These are phyloP conservation scores for Malus hybrid DNA, from an alignment of 331 rosid genomes.

Conservation along the genomic window DNA sequence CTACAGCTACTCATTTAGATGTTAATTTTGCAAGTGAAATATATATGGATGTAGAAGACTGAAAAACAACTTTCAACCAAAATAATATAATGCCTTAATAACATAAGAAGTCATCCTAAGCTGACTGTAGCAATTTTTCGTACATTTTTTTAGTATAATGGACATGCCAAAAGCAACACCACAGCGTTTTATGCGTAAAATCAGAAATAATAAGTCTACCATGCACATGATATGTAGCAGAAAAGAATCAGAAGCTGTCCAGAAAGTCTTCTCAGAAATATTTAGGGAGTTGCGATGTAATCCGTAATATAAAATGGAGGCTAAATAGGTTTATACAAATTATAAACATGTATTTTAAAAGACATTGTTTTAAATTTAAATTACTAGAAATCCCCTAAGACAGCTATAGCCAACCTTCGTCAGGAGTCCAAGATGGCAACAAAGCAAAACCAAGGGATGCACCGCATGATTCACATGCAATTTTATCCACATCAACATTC, in stretches of 20 bases:
- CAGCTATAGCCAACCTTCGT: constrained; percentile 63
- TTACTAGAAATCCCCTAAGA: not conserved
- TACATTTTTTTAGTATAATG: not conserved
- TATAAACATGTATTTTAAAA: not conserved
- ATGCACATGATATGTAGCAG: not conserved
- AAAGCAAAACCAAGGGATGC: constrained; percentile 47
- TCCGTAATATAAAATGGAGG: not conserved
- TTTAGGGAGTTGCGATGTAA: not conserved
- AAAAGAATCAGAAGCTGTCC: not conserved
- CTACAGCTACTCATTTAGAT: not conserved
- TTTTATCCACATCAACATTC: constrained; percentile 68
- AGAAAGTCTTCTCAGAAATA: not conserved
- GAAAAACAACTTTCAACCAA: not conserved
- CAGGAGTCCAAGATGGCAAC: constrained; percentile 56
- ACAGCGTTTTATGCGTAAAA: not conserved
- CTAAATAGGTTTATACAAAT: no score
- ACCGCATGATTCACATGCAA: constrained; percentile 84
- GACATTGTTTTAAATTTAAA: not conserved
- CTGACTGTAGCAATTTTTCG: not conserved
- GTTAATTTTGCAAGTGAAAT: not conserved
- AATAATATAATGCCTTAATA: not conserved
- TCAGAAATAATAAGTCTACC: not conserved
- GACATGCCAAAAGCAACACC: not conserved
- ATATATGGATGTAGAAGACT: not conserved
- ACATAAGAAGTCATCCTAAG: not conserved